These are phyloP conservation scores for Pseudotsuga menziesii DNA, from an alignment of 75 land plant genomes.

Conservation along the genomic window DNA sequence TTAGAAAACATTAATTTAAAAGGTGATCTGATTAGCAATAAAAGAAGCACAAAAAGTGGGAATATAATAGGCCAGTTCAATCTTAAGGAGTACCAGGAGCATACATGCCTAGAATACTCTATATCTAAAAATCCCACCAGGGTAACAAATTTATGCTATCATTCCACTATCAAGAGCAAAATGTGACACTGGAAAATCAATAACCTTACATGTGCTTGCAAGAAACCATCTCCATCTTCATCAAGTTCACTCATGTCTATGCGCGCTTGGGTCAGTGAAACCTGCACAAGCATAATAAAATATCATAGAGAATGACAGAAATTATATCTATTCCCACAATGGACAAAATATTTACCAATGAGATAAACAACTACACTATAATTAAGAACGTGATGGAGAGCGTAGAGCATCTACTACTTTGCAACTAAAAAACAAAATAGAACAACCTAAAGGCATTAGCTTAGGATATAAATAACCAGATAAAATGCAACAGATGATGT, in stretches of 20 bases:
- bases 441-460: background rate
- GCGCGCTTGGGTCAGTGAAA: slow-evolving; percentile 97
- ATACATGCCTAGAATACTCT: background rate
- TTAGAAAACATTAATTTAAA: too few relatives aligned
- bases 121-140: background rate
- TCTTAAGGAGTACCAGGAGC: background rate
- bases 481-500: too few relatives aligned
- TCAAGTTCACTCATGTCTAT: slow-evolving; percentile 99
- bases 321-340: background rate
- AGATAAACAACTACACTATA: background rate
- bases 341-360: background rate
- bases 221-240: slow-evolving; percentile 98
- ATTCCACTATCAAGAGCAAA: background rate
- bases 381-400: background rate
- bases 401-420: background rate
- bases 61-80: too few relatives aligned
- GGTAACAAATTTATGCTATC: background rate
- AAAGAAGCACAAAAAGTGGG: too few relatives aligned
- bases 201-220: slow-evolving; percentile 84
- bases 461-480: too few relatives aligned
- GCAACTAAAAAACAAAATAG: background rate
- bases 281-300: slow-evolving; percentile 36
- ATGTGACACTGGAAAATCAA: background rate
- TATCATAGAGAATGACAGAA: background rate
- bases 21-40: too few relatives aligned